Percentiles rank a stretch among this genome's conserved stretches.
Evolutionary conservation across 2,329 filamentous ascomycete species (phyloP).

Genomic region (Trichoderma breve): DNA sequence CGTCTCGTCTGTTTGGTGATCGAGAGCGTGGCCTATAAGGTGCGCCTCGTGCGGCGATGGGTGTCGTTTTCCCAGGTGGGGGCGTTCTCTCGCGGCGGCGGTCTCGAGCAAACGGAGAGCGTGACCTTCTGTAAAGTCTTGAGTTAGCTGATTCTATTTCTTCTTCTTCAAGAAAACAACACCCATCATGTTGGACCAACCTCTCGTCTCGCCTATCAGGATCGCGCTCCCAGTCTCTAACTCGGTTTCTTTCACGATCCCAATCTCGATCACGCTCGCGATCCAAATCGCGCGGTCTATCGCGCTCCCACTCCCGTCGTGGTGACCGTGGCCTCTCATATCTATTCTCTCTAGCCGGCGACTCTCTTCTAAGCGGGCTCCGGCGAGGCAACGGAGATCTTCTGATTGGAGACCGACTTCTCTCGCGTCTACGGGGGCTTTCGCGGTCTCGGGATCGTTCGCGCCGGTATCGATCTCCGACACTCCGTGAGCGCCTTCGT

Average conservation of each 20-base stretch:
- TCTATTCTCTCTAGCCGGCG: constrained; percentile 37
- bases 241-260: constrained; percentile 27
- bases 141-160: constrained; percentile 23
- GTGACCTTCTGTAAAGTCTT: constrained; percentile 48
- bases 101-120: constrained; percentile 53
- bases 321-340: constrained; percentile 41
- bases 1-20: constrained; percentile 48
- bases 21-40: constrained; percentile 55
- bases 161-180: background rate
- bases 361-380: constrained; percentile 38
- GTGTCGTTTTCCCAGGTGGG: constrained; percentile 31
- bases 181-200: constrained; percentile 26
- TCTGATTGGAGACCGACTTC: constrained; percentile 38
- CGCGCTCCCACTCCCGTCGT: constrained; percentile 37
- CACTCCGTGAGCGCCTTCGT: constrained; percentile 43
- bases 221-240: constrained; percentile 34
- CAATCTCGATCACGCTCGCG: constrained; percentile 34
- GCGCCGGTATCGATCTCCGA: constrained; percentile 41
- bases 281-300: constrained; percentile 34
- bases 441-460: constrained; percentile 43
- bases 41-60: constrained; percentile 36
- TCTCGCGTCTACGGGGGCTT: constrained; percentile 38
- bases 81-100: constrained; percentile 40
- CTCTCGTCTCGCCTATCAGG: constrained; percentile 44
- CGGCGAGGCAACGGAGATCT: constrained; percentile 40